Conservation (phyloP, 306 rosid species). For the Medicago lupulina region DNA sequence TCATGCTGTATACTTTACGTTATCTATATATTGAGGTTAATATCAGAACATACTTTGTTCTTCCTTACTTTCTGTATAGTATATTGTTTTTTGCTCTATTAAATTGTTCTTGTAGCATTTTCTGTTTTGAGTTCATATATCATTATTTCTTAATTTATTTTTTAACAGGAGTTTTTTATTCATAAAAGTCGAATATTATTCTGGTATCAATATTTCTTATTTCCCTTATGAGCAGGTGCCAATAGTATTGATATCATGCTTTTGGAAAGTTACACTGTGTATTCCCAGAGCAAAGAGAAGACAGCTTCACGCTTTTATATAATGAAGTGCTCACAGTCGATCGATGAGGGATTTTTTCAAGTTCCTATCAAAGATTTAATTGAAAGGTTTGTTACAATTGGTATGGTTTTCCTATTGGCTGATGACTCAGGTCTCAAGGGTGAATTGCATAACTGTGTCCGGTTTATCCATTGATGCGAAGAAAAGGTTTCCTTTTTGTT, state of each 20-base stretch:
- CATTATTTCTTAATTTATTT: slow-evolving; percentile 20
- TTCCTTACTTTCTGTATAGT: neutral
- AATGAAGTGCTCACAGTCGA: slow-evolving; percentile 59
- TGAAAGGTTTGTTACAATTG: slow-evolving; percentile 57
- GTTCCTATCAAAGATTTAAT: slow-evolving; percentile 63
- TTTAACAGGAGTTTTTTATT: slow-evolving; percentile 26
- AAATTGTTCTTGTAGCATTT: slow-evolving; percentile 29
- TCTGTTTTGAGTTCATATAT: slow-evolving; percentile 34
- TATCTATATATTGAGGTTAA: slow-evolving; percentile 20
- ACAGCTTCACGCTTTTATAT: slow-evolving; percentile 65
- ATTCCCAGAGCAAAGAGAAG: slow-evolving; percentile 71
- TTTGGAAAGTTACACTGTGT: slow-evolving; percentile 65
- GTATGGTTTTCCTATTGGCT: neutral
- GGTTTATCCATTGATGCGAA: neutral
- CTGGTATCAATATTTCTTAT: slow-evolving; percentile 25
- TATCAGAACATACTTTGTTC: slow-evolving; percentile 7
- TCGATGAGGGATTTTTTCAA: slow-evolving; percentile 39
- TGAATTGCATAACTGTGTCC: slow-evolving; percentile 17
- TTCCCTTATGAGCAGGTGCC: slow-evolving; percentile 53
- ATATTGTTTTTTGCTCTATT: slow-evolving; percentile 13
- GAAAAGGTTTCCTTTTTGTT: neutral
- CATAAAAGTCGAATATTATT: slow-evolving; percentile 26
- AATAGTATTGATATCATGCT: slow-evolving; percentile 51
- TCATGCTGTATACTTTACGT: neutral
- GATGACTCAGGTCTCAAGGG: slow-evolving; percentile 11